Base-by-base conservation (phyloP, 352 stramenopile species). In the Globisporangium middletonii region DNA sequence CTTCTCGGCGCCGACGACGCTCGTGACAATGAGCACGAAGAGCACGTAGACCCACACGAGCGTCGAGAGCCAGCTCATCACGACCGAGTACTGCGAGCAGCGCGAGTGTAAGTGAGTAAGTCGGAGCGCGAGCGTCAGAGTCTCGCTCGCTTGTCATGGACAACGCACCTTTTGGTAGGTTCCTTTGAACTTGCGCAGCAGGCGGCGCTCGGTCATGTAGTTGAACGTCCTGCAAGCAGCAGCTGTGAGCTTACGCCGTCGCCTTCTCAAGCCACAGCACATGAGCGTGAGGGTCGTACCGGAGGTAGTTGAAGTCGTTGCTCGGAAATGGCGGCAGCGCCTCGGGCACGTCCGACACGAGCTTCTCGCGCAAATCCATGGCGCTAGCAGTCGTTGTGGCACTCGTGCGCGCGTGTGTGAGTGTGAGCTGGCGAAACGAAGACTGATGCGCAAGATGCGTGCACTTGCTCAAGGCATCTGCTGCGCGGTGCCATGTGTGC, bases 11-110 rank as follows among this genome's bases (percentile, higher is more conserved):
- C 60, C 60, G 2, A 57, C 60, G 23, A 52, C 60, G 49, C 59
- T 65, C 42, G 50, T 62, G 41, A 65, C 57, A 37, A 68, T 60
- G 33, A 65, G 53, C 23, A 62, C 62, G 45, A 68, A 68, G 62
- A 68, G 50, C 30, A 68, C 59, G 46, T 68, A 68, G 48, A 65
- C 48, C 57, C 58, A 56, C n/a, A 68, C 55, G 44, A 68, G 18
- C 15, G 33, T 48, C 50, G 62, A 63, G 28, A 68, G 13, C 47
- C 46, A 60, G 47, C 42, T 48, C 57, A 60, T 65, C n/a, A 68
- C 43, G n/a, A 50, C 23, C 28, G 62, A 65, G 62, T 68, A 65
- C 62, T 68, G 33, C 35, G 19, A 15, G 50, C 8, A 52, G 26
- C 18, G 15, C 19, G 26, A 5, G 1, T 4, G 27, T n/a, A 19